Conservation (phyloP, 345 rosid species). For the Eutrema heterophyllum region DNA sequence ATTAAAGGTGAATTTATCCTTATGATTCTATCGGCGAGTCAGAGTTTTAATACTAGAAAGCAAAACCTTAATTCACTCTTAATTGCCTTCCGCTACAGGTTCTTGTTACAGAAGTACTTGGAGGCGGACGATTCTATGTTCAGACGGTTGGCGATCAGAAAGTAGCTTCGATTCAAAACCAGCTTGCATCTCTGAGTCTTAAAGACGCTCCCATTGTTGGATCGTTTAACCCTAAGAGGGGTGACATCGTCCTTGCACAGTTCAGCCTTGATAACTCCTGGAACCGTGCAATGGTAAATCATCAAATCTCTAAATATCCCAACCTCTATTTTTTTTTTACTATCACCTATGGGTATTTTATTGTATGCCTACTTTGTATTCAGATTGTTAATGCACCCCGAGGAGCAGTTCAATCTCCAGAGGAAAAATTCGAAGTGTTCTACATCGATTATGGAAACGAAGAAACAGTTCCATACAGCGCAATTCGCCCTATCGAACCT, state of each 20-base stretch:
- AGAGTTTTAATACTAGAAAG: neutral
- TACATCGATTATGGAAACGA: slow-evolving; percentile 95
- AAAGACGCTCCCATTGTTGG: slow-evolving; percentile 80
- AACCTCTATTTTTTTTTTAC: neutral
- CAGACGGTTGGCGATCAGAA: slow-evolving; percentile 79
- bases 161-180: slow-evolving; percentile 73
- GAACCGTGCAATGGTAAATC: slow-evolving; percentile 94
- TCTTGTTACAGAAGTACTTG: slow-evolving; percentile 83
- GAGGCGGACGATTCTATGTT: slow-evolving; percentile 86
- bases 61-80: neutral
- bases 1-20: slow-evolving; percentile 48
- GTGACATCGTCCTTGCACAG: slow-evolving; percentile 91
- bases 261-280: slow-evolving; percentile 93
- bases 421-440: slow-evolving; percentile 88
- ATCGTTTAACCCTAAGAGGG: slow-evolving; percentile 84
- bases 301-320: neutral
- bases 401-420: slow-evolving; percentile 57
- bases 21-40: neutral
- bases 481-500: slow-evolving; percentile 68
- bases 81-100: slow-evolving; percentile 49
- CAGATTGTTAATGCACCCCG: slow-evolving; percentile 90
- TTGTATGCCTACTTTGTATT: slow-evolving; percentile 2
- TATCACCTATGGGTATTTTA: slow-evolving; percentile 4
- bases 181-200: slow-evolving; percentile 67
- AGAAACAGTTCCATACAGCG: slow-evolving; percentile 71